Base-by-base conservation (phyloP, 305 asterid genomes). In the Solanum hybrid region DNA sequence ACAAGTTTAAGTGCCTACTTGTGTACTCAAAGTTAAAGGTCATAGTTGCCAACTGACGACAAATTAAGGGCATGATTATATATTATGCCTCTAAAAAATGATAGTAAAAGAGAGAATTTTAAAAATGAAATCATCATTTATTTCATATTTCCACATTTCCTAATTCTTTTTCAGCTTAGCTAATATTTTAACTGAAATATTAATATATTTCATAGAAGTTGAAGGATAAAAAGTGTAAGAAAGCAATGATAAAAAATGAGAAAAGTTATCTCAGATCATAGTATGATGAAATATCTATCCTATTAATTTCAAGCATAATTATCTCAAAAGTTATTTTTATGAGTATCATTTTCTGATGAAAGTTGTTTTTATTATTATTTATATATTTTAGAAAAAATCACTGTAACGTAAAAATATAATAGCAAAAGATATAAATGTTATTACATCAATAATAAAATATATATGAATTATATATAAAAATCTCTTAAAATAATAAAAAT, bases 361-460 rank as follows among this genome's bases (percentile, higher is more conserved):
- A 61, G 71, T 20, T 18, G 4, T 0, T 6, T 4, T 16, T 51
- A 51, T 51, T 51, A 5, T 51, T 57, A 57, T 57, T 18, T 6
- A 57, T 51, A 51, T 51, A 51, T 51, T 51, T 51, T 51, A 51
- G 2, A 51, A 51, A 51, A 16, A 57, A 18, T 57, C 11, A 61
- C 5, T 61, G 20, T 0, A 61, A 61, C 24, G 0, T 7, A 61
- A 61, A 61, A 61, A 61, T 0, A 61, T 57, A 7, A 18, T 61
- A 61, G 71, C 71, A 7, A 2, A 0, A 61, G 20, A 0, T 61
- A 20, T 61, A 20, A 18, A 20, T 61, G 0, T 7, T 0, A 61
- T 61, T 18, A 20, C 5, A 0, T 0, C 5, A 61, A 61, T 7
- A 61, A 61, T 61, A 61, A 61, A 61, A 61, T 0, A 61, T 0